Evolutionary conservation across 345 rosid species (phyloP).

Genomic region (Populus simonii): DNA sequence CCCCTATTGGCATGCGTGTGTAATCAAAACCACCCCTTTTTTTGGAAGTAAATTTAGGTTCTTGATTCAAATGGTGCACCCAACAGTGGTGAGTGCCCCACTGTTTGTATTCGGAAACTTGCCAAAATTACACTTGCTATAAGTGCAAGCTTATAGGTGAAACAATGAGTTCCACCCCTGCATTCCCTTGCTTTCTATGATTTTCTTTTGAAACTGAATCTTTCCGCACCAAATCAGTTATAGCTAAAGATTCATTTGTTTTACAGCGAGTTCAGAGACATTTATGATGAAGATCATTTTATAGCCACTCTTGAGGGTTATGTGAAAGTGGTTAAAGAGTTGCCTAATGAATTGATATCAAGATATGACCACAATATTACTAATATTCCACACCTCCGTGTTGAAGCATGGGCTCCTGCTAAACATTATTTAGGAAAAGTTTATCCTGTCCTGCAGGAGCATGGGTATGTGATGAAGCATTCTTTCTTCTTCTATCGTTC

Average conservation of each 20-base stretch:
- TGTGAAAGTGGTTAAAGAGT: conserved; percentile 65
- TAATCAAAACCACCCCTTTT: neutral
- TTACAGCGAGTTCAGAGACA: conserved; percentile 73
- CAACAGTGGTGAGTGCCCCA: neutral
- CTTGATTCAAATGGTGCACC: neutral
- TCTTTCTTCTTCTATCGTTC: neutral
- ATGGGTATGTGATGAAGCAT: conserved; percentile 50
- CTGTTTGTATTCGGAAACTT: neutral
- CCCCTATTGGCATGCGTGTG: neutral
- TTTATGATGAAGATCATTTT: conserved; percentile 80
- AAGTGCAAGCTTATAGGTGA: neutral
- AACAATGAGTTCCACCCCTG: neutral
- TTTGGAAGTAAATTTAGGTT: neutral
- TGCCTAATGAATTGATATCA: conserved; percentile 66
- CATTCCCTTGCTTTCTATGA: neutral
- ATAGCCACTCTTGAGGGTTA: conserved; percentile 60
- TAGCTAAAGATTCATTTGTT: conserved; percentile 16
- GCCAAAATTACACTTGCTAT: no score
- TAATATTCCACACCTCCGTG: conserved; percentile 58
- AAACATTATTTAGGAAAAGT: conserved; percentile 63
- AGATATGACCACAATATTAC: conserved; percentile 53
- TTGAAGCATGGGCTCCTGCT: conserved; percentile 79
- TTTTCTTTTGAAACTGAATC: conserved; percentile 1
- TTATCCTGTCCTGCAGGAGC: conserved; percentile 58
- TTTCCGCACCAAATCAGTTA: neutral